phyloP scores from a whole-genome alignment of 75 land plant species.

The Pinus taeda region DNA sequence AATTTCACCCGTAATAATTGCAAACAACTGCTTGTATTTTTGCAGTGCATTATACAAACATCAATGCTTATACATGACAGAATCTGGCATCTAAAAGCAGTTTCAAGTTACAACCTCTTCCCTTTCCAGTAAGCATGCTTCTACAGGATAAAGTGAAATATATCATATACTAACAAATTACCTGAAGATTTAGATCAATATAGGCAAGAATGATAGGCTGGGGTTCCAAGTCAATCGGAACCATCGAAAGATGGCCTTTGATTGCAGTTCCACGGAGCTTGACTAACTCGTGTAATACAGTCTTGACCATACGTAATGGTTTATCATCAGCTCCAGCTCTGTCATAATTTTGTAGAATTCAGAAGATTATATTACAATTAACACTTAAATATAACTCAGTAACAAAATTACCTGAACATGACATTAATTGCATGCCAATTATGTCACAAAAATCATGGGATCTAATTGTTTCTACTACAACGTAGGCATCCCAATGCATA shows the following conservation, averaged over 20 bases:
- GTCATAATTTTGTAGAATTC: not conserved
- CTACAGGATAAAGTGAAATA: too few relatives aligned
- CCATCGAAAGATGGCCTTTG: slow-evolving; percentile 98
- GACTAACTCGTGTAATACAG: slow-evolving; percentile 97
- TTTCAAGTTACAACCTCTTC: too few relatives aligned
- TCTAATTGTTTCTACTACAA: too few relatives aligned
- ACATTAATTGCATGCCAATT: not conserved
- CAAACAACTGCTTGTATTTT: not conserved
- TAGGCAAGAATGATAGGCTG: slow-evolving; percentile 99
- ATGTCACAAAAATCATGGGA: not conserved
- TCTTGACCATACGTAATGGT: slow-evolving; percentile 98
- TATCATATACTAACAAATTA: slow-evolving; percentile 14
- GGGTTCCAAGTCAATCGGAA: slow-evolving; percentile 96
- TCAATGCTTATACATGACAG: not conserved
- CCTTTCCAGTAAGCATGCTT: too few relatives aligned
- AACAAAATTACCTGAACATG: not conserved
- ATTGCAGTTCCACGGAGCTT: slow-evolving; percentile 97
- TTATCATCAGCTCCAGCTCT: slow-evolving; percentile 99
- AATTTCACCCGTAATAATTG: not conserved
- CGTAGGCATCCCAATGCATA: too few relatives aligned
- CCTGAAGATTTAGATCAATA: slow-evolving; percentile 99
- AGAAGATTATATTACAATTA: not conserved
- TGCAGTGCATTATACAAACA: not conserved
- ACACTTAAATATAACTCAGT: not conserved
- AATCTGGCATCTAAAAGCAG: too few relatives aligned